Conservation (phyloP, 1,284 basidiomycete species). For the Coniophora puteana region DNA sequence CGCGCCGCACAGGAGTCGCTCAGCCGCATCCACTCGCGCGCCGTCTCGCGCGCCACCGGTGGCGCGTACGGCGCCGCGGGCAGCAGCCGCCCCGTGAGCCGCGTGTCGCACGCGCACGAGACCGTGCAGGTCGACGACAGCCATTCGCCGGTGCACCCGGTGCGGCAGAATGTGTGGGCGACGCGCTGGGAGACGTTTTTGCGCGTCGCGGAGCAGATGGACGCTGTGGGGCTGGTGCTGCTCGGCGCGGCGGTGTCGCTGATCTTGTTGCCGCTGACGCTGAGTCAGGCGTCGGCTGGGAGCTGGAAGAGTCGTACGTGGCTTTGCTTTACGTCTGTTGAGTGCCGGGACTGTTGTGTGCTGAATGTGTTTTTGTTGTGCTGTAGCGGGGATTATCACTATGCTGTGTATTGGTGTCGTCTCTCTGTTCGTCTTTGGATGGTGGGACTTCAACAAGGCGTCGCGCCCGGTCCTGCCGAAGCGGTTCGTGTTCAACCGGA, state of each 20-base stretch:
- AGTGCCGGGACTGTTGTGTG: neutral
- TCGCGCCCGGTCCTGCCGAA: constrained; percentile 49
- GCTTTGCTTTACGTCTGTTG: neutral
- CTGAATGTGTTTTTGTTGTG: constrained; percentile 3
- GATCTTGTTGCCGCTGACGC: constrained; percentile 66
- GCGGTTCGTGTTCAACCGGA: constrained; percentile 54
- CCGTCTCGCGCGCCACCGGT: neutral
- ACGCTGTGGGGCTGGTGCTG: constrained; percentile 65
- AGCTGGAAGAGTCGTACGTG: constrained; percentile 42
- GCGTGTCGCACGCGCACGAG: no score
- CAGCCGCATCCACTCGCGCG: neutral
- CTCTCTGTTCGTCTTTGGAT: constrained; percentile 38
- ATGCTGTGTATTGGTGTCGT: constrained; percentile 50
- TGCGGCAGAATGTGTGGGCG: no score
- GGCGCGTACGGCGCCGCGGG: no score
- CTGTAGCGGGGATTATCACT: constrained; percentile 48
- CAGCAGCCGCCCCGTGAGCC: no score
- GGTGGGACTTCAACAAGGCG: constrained; percentile 50
- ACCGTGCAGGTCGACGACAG: neutral
- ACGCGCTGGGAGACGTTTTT: no score
- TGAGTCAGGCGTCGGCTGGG: constrained; percentile 40
- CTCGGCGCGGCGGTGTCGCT: constrained; percentile 58
- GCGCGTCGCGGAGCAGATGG: constrained; percentile 44
- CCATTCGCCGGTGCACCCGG: constrained; percentile 16
- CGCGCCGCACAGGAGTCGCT: neutral